These are phyloP conservation scores for Trichoderma orchidacearum DNA, from an alignment of 495 filamentous ascomycete species.

Conservation along the genomic window DNA sequence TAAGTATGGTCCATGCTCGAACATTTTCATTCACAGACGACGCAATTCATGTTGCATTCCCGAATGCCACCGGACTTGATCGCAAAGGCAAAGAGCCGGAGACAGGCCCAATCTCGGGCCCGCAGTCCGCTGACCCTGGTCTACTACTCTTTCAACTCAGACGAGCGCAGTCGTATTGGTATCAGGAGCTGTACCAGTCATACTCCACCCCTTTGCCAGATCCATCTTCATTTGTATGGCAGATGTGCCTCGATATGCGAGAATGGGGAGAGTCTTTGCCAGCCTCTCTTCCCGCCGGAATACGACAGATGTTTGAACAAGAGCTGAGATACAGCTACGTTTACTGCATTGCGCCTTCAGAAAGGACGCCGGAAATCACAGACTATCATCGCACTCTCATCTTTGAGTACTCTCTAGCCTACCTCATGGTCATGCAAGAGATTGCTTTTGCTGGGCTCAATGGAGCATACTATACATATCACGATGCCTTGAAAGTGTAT, in stretches of 20 bases:
- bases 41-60: slow-evolving; percentile 56
- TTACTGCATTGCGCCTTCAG: slow-evolving; percentile 65
- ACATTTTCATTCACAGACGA: slow-evolving; percentile 88
- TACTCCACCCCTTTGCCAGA: slow-evolving; percentile 46
- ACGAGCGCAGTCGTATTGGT: slow-evolving; percentile 65
- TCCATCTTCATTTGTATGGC: slow-evolving; percentile 44
- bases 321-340: slow-evolving; percentile 78
- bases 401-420: slow-evolving; percentile 70
- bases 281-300: slow-evolving; percentile 36
- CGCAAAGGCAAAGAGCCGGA: slow-evolving; percentile 22
- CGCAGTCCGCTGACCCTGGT: slow-evolving; percentile 31
- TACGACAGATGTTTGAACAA: slow-evolving; percentile 59
- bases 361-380: slow-evolving; percentile 45
- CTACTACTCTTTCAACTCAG: slow-evolving; percentile 64
- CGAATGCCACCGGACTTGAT: slow-evolving; percentile 18
- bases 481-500: slow-evolving; percentile 57
- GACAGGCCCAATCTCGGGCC: slow-evolving; percentile 28
- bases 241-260: slow-evolving; percentile 47
- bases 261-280: slow-evolving; percentile 54
- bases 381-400: slow-evolving; percentile 60
- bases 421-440: slow-evolving; percentile 45
- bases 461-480: slow-evolving; percentile 51
- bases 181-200: slow-evolving; percentile 67
- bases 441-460: slow-evolving; percentile 36
- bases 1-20: slow-evolving; percentile 64